Conservation (phyloP, 2,329 filamentous ascomycete genomes). For the Diaporthe sp. region DNA sequence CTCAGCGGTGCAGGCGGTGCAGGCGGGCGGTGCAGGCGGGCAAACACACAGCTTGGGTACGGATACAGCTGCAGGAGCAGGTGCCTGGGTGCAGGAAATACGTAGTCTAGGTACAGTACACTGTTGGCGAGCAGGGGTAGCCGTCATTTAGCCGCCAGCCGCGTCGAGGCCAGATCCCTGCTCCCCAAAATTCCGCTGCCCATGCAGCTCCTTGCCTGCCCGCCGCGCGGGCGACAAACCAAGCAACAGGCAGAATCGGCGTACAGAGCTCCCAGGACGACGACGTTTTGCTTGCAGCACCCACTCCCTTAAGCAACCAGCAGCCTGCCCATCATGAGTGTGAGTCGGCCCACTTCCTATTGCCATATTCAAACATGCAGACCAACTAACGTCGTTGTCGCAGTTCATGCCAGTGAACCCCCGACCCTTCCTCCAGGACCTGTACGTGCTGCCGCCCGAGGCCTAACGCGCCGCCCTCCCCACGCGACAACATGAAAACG, state of each 20-base stretch:
- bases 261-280: slow-evolving; percentile 8
- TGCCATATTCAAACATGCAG: not conserved
- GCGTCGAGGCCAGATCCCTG: slow-evolving; percentile 13
- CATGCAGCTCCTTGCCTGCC: slow-evolving; percentile 21
- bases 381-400: not conserved
- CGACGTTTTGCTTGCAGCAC: slow-evolving; percentile 19
- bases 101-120: too few relatives aligned
- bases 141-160: slow-evolving; percentile 25
- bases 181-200: slow-evolving; percentile 16
- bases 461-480: slow-evolving; percentile 70
- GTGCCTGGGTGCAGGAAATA: too few relatives aligned
- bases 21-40: not conserved
- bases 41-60: not conserved
- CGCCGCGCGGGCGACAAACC: slow-evolving; percentile 7
- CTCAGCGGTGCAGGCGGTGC: not conserved
- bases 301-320: not conserved
- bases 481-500: slow-evolving; percentile 22
- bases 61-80: not conserved
- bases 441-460: slow-evolving; percentile 68
- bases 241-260: slow-evolving; percentile 29
- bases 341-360: slow-evolving; percentile 6
- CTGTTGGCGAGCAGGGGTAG: not conserved
- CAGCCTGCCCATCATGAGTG: slow-evolving; percentile 40
- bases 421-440: slow-evolving; percentile 93
- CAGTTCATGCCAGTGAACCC: slow-evolving; percentile 96